phyloP scores from a whole-genome alignment of 352 stramenopile genomes.

The Phytophthora sansomeana region DNA sequence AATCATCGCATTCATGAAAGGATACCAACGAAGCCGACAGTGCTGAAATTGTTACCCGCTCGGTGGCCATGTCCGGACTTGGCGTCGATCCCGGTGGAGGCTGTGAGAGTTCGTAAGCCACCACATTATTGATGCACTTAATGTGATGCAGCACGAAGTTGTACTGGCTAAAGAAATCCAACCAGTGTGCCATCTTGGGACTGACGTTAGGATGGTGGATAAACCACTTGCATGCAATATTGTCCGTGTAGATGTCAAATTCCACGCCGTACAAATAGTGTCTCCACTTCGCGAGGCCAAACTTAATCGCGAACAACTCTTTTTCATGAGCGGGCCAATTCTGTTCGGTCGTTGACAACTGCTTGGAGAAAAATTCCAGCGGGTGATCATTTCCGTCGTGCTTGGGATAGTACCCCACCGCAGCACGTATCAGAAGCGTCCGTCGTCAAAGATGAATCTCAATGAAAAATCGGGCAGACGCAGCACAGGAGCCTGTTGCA shows the following conservation, averaged over 20 bases:
- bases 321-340: constrained; percentile 16
- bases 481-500: constrained; percentile 38
- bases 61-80: too few species aligned
- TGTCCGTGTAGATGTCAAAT: constrained; percentile 21
- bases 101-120: too few species aligned
- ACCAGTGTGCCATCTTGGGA: constrained; percentile 7
- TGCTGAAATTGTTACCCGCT: too few species aligned
- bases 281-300: constrained; percentile 2
- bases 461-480: constrained; percentile 25
- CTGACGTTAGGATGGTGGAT: too few species aligned
- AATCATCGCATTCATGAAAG: too few species aligned
- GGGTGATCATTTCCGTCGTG: background rate
- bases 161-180: constrained; percentile 13
- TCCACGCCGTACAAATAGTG: constrained; percentile 14
- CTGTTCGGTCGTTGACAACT: constrained; percentile 4
- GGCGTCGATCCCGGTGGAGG: too few species aligned
- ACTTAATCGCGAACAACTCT: constrained; percentile 20
- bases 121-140: too few species aligned
- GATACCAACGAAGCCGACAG: too few species aligned
- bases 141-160: constrained; percentile 13
- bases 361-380: constrained; percentile 8
- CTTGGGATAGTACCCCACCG: constrained; percentile 3
- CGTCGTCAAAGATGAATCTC: too few species aligned
- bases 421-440: too few species aligned
- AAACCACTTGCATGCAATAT: constrained; percentile 14